Conservation (phyloP, 306 rosid genomes). For the Urtica urens region DNA sequence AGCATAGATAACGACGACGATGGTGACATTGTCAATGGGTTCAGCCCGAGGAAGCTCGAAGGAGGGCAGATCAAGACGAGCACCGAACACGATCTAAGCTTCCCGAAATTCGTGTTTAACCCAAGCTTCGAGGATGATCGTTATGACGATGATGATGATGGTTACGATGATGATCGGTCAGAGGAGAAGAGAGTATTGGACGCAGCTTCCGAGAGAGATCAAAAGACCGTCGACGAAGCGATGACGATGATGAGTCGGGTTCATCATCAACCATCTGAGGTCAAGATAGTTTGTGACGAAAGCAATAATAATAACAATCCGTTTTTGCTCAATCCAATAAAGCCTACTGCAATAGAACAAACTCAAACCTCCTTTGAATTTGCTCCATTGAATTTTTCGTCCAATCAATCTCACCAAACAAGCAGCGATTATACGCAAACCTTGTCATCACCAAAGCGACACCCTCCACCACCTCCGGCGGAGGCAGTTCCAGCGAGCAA, state of each 20-base stretch:
- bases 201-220: constrained; percentile 23
- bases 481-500: constrained; percentile 8
- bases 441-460: neutral
- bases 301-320: constrained; percentile 11
- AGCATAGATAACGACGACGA: constrained; percentile 21
- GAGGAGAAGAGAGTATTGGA: constrained; percentile 34
- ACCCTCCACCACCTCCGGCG: neutral
- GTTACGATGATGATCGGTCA: constrained; percentile 12
- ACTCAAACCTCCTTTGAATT: constrained; percentile 13
- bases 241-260: constrained; percentile 5
- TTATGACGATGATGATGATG: constrained; percentile 13
- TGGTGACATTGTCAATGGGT: constrained; percentile 36
- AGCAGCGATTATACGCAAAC: neutral
- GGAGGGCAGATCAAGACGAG: constrained; percentile 19
- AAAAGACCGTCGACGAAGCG: too few relatives aligned
- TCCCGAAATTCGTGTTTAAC: constrained; percentile 31
- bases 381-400: neutral
- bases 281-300: constrained; percentile 3
- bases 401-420: constrained; percentile 10
- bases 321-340: constrained; percentile 9
- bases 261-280: constrained; percentile 12
- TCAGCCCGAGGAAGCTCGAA: constrained; percentile 36
- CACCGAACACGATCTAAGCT: neutral
- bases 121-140: constrained; percentile 36
- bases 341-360: neutral